Conservation (phyloP, 2,329 filamentous ascomycete species). For the Penicillium sp. region DNA sequence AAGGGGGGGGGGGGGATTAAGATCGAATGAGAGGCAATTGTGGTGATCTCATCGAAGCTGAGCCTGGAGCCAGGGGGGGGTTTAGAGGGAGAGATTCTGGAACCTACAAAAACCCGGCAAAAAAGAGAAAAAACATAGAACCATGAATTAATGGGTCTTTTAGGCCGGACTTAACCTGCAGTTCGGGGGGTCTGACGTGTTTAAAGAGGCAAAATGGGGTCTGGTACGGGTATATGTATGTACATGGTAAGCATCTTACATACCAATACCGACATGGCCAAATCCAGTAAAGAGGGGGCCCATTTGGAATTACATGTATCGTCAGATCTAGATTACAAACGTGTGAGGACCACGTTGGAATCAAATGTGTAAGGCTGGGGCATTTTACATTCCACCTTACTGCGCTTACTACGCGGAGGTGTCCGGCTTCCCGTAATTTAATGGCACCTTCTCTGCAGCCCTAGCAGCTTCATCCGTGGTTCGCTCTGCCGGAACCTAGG, state of each 20-base stretch:
- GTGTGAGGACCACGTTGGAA: neutral
- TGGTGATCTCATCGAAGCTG: slow-evolving; percentile 22
- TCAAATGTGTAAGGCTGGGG: slow-evolving; percentile 5
- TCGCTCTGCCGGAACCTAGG: neutral
- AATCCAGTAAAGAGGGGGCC: neutral
- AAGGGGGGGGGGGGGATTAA: slow-evolving; percentile 7
- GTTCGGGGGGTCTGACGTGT: slow-evolving; percentile 13
- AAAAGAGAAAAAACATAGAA: slow-evolving; percentile 12
- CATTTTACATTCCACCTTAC: neutral
- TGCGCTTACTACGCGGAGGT: neutral
- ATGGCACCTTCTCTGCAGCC: neutral
- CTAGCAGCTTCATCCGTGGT: slow-evolving; percentile 7
- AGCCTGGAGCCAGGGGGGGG: slow-evolving; percentile 10
- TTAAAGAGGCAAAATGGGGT: slow-evolving; percentile 13
- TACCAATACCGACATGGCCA: slow-evolving; percentile 8
- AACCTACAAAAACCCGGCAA: slow-evolving; percentile 10
- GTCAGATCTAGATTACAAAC: slow-evolving; percentile 3
- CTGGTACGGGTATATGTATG: slow-evolving; percentile 13
- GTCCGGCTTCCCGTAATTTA: neutral
- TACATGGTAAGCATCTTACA: slow-evolving; percentile 12
- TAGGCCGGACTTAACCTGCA: slow-evolving; percentile 14
- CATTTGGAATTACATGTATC: neutral
- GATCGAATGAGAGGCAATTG: slow-evolving; percentile 16
- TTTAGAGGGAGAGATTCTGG: slow-evolving; percentile 10
- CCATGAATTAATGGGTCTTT: slow-evolving; percentile 12